Percentiles rank a stretch among this genome's conserved stretches.
Conservation (phyloP, 352 stramenopile species). For the Bremia lactucae region DNA sequence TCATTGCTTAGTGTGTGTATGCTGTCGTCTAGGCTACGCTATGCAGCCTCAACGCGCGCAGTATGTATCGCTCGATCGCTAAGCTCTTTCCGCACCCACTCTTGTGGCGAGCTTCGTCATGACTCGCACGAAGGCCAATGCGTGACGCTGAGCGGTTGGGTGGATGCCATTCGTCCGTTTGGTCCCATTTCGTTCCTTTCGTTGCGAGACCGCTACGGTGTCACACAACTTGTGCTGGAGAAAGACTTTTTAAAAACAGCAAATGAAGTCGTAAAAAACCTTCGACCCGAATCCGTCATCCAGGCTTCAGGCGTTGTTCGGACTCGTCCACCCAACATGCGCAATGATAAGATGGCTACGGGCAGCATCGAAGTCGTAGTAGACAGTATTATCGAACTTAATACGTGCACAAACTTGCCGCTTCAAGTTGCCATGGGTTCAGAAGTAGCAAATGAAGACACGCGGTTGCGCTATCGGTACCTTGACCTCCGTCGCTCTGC, state of each 20-base stretch:
- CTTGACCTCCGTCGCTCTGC: conserved; percentile 62
- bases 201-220: conserved; percentile 65
- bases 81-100: conserved; percentile 60
- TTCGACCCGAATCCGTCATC: conserved; percentile 66
- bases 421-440: conserved; percentile 55
- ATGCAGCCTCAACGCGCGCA: not conserved
- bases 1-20: not conserved
- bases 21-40: conserved; percentile 11
- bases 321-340: conserved; percentile 44
- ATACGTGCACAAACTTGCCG: conserved; percentile 41
- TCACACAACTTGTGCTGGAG: conserved; percentile 74
- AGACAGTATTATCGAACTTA: conserved; percentile 47
- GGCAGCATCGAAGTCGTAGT: conserved; percentile 68
- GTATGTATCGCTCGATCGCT: conserved; percentile 12
- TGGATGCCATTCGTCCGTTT: conserved; percentile 65
- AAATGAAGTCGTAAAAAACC: conserved; percentile 34
- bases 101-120: conserved; percentile 57
- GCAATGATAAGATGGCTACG: conserved; percentile 61
- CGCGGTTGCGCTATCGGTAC: conserved; percentile 66
- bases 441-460: conserved; percentile 53
- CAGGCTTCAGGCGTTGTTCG: conserved; percentile 54
- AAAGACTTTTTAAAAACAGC: conserved; percentile 36
- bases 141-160: conserved; percentile 71
- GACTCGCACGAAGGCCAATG: conserved; percentile 36
- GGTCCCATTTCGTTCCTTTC: conserved; percentile 76